A percentile compares a stretch with the other conserved stretches of the same genome.
phyloP scores from a whole-genome alignment of 2,329 filamentous ascomycete genomes.

The Ceratocystis ficicola region DNA sequence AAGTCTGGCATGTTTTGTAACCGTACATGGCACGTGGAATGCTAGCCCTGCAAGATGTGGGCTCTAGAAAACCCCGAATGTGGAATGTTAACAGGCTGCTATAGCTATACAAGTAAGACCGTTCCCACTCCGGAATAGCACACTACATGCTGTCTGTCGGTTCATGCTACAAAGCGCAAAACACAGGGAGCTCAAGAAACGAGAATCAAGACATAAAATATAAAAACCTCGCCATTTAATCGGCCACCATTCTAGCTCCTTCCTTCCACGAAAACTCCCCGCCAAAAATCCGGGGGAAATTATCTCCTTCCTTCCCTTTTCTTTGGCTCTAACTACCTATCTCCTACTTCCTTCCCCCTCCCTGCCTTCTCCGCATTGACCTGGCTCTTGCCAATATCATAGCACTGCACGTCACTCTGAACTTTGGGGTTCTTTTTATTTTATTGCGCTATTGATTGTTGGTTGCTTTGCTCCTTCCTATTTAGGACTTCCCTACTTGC shows the following conservation, averaged over 20 bases:
- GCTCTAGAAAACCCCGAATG: no score
- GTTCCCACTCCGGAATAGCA: background rate
- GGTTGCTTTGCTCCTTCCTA: background rate
- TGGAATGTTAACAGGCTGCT: background rate
- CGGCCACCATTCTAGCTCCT: background rate
- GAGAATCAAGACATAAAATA: background rate
- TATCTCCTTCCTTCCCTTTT: background rate
- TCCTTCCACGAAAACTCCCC: background rate
- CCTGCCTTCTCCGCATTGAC: background rate
- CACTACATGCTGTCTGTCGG: background rate
- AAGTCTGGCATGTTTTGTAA: background rate
- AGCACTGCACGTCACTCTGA: background rate
- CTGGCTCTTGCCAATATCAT: background rate
- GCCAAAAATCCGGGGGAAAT: slow-evolving; percentile 10
- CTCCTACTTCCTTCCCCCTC: background rate
- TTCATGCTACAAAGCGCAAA: background rate
- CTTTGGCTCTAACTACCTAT: background rate
- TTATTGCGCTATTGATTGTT: background rate
- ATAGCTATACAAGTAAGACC: background rate
- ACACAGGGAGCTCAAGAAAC: background rate
- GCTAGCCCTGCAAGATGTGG: no score
- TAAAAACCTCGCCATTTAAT: background rate
- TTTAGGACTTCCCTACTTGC: background rate
- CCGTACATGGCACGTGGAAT: no score
- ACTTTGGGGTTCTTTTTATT: background rate